Conservation (phyloP, 2,329 filamentous ascomycete genomes). For the Colletotrichum godetiae region DNA sequence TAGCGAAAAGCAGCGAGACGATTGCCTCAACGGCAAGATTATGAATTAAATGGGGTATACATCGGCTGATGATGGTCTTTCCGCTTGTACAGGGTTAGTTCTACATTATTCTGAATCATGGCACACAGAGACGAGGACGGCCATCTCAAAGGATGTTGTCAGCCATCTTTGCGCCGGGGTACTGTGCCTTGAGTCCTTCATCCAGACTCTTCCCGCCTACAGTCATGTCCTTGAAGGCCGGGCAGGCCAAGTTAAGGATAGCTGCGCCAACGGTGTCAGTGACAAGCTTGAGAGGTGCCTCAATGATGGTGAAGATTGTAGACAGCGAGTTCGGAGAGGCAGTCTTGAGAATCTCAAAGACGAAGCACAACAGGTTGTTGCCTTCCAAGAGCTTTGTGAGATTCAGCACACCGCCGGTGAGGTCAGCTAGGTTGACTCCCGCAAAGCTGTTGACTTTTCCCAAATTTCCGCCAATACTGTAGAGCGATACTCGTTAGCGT, state of each 20-base stretch:
- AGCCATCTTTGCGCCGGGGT: conserved; percentile 18
- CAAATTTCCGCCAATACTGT: conserved; percentile 62
- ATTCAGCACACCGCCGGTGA: conserved; percentile 59
- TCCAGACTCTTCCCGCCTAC: conserved; percentile 39
- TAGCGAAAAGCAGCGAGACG: fast-evolving
- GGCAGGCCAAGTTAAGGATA: conserved; percentile 43
- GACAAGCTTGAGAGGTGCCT: conserved; percentile 45
- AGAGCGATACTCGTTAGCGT: background rate
- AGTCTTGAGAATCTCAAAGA: conserved; percentile 51
- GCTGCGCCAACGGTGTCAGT: conserved; percentile 44
- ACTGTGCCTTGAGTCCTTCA: conserved; percentile 17
- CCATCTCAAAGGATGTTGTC: conserved; percentile 6
- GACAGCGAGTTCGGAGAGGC: conserved; percentile 54
- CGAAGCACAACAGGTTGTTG: conserved; percentile 58
- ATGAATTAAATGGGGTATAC: too few relatives aligned
- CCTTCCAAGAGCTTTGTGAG: conserved; percentile 52
- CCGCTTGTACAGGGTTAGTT: too few relatives aligned
- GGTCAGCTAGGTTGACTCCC: conserved; percentile 54
- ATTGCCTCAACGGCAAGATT: too few relatives aligned
- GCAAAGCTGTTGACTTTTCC: conserved; percentile 62
- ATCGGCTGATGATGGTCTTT: too few relatives aligned
- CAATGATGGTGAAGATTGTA: conserved; percentile 48
- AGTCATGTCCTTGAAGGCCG: conserved; percentile 43
- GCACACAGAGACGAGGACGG: too few relatives aligned
- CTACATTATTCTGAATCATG: too few relatives aligned